These are phyloP conservation scores for Neurospora pannonica DNA, from an alignment of 495 filamentous ascomycete species.

Conservation along the genomic window DNA sequence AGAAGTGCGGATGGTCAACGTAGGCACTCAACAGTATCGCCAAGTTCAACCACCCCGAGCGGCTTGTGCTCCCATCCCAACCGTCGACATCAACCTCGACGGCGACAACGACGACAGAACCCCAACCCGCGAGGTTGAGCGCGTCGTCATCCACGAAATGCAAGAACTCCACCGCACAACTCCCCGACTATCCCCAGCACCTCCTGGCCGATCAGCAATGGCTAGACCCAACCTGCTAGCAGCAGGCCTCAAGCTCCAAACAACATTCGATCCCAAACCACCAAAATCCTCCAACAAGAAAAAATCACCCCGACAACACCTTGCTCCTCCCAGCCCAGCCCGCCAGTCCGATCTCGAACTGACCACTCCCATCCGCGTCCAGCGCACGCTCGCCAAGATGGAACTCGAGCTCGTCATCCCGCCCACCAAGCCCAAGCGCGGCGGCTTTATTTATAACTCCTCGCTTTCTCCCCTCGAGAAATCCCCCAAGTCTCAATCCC, in stretches of 20 bases:
- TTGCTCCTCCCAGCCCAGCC: background rate
- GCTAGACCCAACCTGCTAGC: conserved; percentile 3
- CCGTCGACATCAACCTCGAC: background rate
- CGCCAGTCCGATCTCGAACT: background rate
- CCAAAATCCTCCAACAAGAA: background rate
- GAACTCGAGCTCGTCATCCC: background rate
- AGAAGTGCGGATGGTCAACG: background rate
- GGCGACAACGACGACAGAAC: background rate
- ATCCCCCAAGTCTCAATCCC: background rate
- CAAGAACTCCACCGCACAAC: conserved; percentile 16
- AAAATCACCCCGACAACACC: background rate
- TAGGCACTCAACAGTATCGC: background rate
- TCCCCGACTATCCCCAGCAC: conserved; percentile 12
- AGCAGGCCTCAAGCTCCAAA: conserved; percentile 32
- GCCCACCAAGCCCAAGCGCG: background rate
- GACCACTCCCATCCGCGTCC: background rate
- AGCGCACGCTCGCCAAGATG: background rate
- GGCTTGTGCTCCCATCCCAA: background rate
- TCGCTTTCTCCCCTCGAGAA: background rate
- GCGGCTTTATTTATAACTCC: background rate
- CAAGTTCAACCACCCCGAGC: background rate
- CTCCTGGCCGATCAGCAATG: conserved; percentile 6
- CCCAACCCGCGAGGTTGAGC: background rate
- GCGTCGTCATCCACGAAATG: conserved; percentile 11
- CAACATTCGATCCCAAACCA: conserved; percentile 17